These are phyloP conservation scores for Heritiera fomes DNA, from an alignment of 345 rosid species.

Conservation along the genomic window DNA sequence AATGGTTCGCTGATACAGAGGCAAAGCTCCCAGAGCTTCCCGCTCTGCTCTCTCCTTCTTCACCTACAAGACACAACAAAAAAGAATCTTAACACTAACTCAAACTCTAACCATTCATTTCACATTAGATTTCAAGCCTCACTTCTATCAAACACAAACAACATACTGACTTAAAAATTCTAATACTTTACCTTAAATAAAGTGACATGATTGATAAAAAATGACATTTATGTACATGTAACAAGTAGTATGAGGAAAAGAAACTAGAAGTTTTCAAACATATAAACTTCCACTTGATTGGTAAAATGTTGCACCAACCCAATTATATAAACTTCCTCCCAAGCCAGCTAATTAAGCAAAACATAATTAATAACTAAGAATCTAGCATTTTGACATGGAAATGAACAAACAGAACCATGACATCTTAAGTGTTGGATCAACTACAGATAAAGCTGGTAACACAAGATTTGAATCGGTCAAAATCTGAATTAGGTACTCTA, in stretches of 20 bases:
- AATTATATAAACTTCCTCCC: not conserved
- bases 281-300: not conserved
- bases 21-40: conserved; percentile 91
- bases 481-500: not conserved
- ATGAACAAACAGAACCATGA: not conserved
- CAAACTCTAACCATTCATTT: not conserved
- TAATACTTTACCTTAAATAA: not conserved
- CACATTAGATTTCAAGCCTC: not conserved
- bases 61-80: conserved; percentile 52
- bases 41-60: conserved; percentile 81
- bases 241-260: not conserved
- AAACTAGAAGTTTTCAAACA: not conserved
- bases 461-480: not conserved
- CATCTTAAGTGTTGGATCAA: not conserved
- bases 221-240: not conserved
- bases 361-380: not conserved
- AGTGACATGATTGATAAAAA: not conserved
- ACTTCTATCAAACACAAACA: not conserved
- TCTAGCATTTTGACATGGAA: not conserved
- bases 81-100: not conserved
- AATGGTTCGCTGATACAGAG: conserved; percentile 80
- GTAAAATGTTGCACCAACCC: not conserved
- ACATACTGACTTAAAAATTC: not conserved
- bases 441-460: not conserved
- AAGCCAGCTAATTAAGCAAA: not conserved